phyloP scores from a whole-genome alignment of 106 monocot species.

The Dendrobium nobile region DNA sequence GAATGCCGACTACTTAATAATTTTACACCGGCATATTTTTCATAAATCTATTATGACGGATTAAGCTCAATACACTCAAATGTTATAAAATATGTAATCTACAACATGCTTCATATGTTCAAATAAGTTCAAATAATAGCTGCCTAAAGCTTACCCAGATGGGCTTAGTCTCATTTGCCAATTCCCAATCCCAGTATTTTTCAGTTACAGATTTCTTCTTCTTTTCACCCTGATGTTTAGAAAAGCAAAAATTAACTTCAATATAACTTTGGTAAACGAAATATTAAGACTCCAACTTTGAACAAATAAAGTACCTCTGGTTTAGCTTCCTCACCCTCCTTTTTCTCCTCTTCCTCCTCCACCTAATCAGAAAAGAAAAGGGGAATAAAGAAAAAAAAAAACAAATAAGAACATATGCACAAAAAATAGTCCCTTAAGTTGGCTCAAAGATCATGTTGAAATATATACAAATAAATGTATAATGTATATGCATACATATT shows the following conservation, averaged over 20 bases:
- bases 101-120: neutral
- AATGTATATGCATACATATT: too few relatives aligned
- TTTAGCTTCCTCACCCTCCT: constrained; percentile 87
- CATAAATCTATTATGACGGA: neutral
- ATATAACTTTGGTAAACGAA: neutral
- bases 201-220: constrained; percentile 85
- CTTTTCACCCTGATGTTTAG: constrained; percentile 49
- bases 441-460: neutral
- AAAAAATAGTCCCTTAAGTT: too few relatives aligned
- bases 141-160: constrained; percentile 64
- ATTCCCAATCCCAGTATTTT: constrained; percentile 99
- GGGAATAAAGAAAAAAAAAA: neutral
- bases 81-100: neutral
- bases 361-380: constrained; percentile 32
- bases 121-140: neutral
- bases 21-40: neutral
- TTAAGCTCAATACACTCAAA: neutral
- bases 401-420: neutral
- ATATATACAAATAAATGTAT: too few relatives aligned
- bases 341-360: constrained; percentile 80
- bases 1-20: neutral
- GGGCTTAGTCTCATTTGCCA: constrained; percentile 97
- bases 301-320: constrained; percentile 40
- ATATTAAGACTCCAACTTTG: neutral
- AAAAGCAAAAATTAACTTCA: constrained; percentile 9